A percentile compares a stretch with the other conserved stretches of the same genome.
These are phyloP conservation scores for Mesostigma viride DNA, from an alignment of 139 green algal species.

Conservation along the genomic window DNA sequence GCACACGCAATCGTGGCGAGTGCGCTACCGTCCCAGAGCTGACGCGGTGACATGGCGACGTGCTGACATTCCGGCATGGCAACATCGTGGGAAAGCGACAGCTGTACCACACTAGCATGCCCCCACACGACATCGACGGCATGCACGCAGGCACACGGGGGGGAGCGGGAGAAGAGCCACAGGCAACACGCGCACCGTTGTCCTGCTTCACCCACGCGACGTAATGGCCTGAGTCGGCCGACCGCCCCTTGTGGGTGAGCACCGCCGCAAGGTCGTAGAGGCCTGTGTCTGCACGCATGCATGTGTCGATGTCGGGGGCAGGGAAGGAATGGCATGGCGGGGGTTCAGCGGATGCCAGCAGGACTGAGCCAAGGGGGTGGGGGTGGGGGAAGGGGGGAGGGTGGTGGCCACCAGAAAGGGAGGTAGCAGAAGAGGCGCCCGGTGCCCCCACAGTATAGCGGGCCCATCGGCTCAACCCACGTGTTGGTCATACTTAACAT, in stretches of 20 bases:
- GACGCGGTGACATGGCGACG: neutral
- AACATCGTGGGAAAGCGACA: conserved; percentile 31
- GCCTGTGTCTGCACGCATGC: conserved; percentile 57
- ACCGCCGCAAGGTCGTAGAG: conserved; percentile 80
- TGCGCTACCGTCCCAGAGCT: neutral
- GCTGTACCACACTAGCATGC: neutral
- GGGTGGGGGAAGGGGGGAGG: no score
- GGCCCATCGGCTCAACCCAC: no score
- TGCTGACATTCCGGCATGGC: conserved; percentile 39
- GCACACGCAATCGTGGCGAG: neutral
- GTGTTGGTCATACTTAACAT: no score
- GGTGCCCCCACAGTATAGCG: no score
- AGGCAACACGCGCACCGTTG: conserved; percentile 6
- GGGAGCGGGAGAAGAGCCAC: neutral
- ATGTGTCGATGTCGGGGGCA: no score
- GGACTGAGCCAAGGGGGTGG: no score
- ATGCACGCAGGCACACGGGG: neutral
- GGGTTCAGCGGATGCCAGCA: no score
- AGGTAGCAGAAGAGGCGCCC: no score
- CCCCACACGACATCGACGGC: neutral
- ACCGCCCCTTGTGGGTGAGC: conserved; percentile 96
- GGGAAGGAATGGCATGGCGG: no score
- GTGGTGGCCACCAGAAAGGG: no score
- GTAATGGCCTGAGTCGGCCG: conserved; percentile 91
- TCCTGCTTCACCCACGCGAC: conserved; percentile 79